Base-by-base conservation (phyloP, 2,329 filamentous ascomycete species). In the Sclerotinia sclerotiorum region DNA sequence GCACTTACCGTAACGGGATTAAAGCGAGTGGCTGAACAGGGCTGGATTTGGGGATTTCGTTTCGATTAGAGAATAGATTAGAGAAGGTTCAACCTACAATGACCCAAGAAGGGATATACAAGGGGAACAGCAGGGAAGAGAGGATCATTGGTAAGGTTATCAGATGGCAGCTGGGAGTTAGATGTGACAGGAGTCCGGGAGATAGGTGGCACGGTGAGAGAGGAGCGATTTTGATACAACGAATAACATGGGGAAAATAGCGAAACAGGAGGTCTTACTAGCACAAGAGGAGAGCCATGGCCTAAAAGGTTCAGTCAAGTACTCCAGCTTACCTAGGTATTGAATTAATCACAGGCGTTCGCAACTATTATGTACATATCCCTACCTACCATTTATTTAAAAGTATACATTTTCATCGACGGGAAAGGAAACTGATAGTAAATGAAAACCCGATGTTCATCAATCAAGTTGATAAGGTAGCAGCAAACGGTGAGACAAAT, bases 171-270 rank as follows among this genome's bases (percentile, higher is more conserved):
- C n/a, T 29, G n/a, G n/a, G n/a, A n/a, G n/a, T n/a, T n/a, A 10
- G 69, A 69, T 70, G 65, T 70, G 72, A 68, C 65, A 63, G 60
- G 55, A 46, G 67, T 62, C 39, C 39, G 44, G 13, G 49, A 17
- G 21, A n/a, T 19, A 24, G 35, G n/a, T 42, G 35, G 21, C 39
- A 58, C 35, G 55, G 55, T 58, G 55, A 58, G 55, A n/a, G 35
- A 15, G 13, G 35, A n/a, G 21, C 42, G 55, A 42, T 42, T 42
- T 24, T 57, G 55, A 57, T 57, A 19, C 15, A 42, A 42, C 39
- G 15, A 6, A 42, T 57, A n/a, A 24, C 21, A 24, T 17, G 21
- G 32, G 32, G 21, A 39, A 39, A 24, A 19, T 42, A 17, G 55
- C 55, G 21, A 57, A n/a, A 57, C 17, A 27, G 11, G 54, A 56